These are phyloP conservation scores for Leptosphaerulina australis DNA, from an alignment of 2,329 filamentous ascomycete genomes.

Conservation along the genomic window DNA sequence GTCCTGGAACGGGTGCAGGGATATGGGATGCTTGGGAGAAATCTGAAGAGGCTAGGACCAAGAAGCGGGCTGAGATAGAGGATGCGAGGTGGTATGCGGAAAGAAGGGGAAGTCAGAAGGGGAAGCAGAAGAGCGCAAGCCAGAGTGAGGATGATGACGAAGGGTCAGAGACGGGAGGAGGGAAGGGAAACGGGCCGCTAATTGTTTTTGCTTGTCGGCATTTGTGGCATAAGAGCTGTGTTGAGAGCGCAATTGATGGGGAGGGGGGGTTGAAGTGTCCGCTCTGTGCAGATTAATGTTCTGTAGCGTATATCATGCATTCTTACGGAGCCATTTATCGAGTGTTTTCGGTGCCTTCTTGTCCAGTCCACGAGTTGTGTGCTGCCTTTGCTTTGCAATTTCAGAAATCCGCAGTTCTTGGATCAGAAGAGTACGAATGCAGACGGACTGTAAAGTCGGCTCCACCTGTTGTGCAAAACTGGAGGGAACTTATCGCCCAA, in stretches of 20 bases:
- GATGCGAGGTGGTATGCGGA: conserved; percentile 34
- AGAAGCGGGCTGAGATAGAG: conserved; percentile 46
- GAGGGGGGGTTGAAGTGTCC: conserved; percentile 33
- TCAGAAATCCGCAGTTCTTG: too few relatives aligned
- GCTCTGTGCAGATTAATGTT: conserved; percentile 26
- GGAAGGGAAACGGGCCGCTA: conserved; percentile 21
- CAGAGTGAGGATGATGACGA: conserved; percentile 25
- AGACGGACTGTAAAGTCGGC: too few relatives aligned
- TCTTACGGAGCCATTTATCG: too few relatives aligned
- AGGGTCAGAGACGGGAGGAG: background rate
- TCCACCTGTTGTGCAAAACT: too few relatives aligned
- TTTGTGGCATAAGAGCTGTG: conserved; percentile 48
- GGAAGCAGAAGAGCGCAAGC: conserved; percentile 47
- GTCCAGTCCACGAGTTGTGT: too few relatives aligned
- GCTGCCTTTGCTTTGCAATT: too few relatives aligned
- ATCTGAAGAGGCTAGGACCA: conserved; percentile 50
- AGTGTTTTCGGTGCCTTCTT: too few relatives aligned
- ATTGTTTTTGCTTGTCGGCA: conserved; percentile 51
- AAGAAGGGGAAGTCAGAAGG: conserved; percentile 57
- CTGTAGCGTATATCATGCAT: too few relatives aligned
- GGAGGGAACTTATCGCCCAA: too few relatives aligned
- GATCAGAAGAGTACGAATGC: too few relatives aligned
- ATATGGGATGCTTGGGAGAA: conserved; percentile 80
- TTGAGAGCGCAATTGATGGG: conserved; percentile 29
- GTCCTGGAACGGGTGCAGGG: conserved; percentile 76